A percentile compares a stretch with the other conserved stretches of the same genome.
Conservation (phyloP, 75 land plant genomes). For the Chamaecyparis obtusa region DNA sequence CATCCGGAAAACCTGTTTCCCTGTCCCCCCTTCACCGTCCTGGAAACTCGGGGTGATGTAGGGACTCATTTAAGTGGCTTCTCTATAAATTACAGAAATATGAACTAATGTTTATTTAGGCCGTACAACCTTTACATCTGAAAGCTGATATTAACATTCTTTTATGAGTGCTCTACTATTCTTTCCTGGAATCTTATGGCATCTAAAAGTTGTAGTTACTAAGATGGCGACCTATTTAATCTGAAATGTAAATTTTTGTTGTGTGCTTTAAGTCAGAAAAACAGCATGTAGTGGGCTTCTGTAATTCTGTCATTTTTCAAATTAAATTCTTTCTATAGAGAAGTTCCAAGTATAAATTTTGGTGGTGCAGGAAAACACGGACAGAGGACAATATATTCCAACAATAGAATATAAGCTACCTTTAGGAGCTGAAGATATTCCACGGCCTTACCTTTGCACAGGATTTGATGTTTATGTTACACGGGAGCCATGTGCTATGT, state of each 20-base stretch:
- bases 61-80: not conserved
- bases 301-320: not conserved
- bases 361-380: not conserved
- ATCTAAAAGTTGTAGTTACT: not conserved
- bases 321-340: not conserved
- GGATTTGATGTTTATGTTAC: slow-evolving; percentile 90
- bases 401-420: not conserved
- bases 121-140: not conserved
- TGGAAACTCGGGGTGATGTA: no score
- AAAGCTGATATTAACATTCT: not conserved
- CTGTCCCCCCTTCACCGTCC: no score
- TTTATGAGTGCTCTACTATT: not conserved
- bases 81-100: not conserved
- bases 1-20: no score
- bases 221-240: not conserved
- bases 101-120: not conserved
- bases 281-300: not conserved
- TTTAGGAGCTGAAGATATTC: slow-evolving; percentile 8
- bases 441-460: slow-evolving; percentile 91
- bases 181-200: not conserved
- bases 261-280: not conserved
- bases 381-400: not conserved
- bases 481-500: slow-evolving; percentile 95
- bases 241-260: not conserved
- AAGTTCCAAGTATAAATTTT: not conserved